Conservation (phyloP, 2,329 filamentous ascomycete species). For the Aspergillus ibericus region DNA sequence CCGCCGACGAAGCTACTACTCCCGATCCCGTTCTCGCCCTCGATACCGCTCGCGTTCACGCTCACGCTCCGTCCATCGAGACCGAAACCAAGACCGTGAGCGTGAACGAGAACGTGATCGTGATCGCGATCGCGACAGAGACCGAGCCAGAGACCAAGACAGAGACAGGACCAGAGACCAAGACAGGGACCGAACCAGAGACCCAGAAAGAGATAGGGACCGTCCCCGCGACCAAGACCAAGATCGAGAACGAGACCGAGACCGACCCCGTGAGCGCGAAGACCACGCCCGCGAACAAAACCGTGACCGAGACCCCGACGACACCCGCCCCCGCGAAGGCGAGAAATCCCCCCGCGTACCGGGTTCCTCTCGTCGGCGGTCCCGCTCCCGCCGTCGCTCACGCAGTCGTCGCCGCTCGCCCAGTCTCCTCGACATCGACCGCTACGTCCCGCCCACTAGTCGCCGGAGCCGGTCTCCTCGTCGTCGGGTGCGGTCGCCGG, state of each 20-base stretch:
- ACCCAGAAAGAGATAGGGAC: slow-evolving; percentile 10
- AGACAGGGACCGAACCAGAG: slow-evolving; percentile 12
- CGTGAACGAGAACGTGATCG: slow-evolving; percentile 13
- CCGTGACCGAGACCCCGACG: slow-evolving; percentile 13
- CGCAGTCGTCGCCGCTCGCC: slow-evolving; percentile 30
- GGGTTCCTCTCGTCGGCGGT: slow-evolving; percentile 27
- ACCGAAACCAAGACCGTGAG: slow-evolving; percentile 11
- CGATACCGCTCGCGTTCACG: slow-evolving; percentile 12
- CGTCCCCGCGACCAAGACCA: slow-evolving; percentile 13
- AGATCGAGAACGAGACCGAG: slow-evolving; percentile 13
- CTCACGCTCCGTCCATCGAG: slow-evolving; percentile 1
- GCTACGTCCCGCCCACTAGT: slow-evolving; percentile 45
- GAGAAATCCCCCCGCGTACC: slow-evolving; percentile 22
- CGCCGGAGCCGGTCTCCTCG: slow-evolving; percentile 43
- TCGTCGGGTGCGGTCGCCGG: slow-evolving; percentile 39
- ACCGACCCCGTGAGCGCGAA: slow-evolving; percentile 12
- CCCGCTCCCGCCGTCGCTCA: slow-evolving; percentile 34
- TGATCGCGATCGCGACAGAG: slow-evolving; percentile 9
- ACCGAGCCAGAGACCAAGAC: slow-evolving; percentile 10
- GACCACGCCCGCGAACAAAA: slow-evolving; percentile 4
- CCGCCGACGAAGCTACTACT: slow-evolving; percentile 23
- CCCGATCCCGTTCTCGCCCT: slow-evolving; percentile 25
- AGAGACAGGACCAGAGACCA: slow-evolving; percentile 8
- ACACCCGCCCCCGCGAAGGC: slow-evolving; percentile 2
- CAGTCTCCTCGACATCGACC: slow-evolving; percentile 42